These are phyloP conservation scores for Chlorella sp. DNA, from an alignment of 139 green algal genomes.

Conservation along the genomic window DNA sequence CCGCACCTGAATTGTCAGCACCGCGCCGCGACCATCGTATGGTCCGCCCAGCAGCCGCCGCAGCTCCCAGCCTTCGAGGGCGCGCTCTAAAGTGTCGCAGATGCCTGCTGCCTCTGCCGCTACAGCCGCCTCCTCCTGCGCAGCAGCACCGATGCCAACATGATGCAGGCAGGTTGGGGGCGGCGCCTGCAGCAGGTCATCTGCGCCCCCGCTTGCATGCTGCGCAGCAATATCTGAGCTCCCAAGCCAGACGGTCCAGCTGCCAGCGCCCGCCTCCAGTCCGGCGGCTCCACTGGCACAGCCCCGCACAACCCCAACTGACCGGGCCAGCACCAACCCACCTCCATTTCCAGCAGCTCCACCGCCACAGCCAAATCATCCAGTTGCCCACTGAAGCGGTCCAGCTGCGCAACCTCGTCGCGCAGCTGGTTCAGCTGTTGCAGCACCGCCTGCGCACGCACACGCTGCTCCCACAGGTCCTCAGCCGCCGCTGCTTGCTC, in stretches of 20 bases:
- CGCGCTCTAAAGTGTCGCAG: constrained; percentile 7
- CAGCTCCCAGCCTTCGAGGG: constrained; percentile 65
- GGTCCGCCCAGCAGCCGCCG: constrained; percentile 73
- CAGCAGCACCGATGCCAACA: neutral
- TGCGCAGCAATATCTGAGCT: no score
- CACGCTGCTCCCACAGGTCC: constrained; percentile 78
- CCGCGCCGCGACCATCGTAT: constrained; percentile 57
- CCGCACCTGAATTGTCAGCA: constrained; percentile 43
- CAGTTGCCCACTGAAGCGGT: constrained; percentile 50
- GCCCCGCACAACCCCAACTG: no score
- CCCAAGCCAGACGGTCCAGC: no score
- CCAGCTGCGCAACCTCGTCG: constrained; percentile 16
- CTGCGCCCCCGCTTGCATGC: no score
- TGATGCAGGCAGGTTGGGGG: neutral
- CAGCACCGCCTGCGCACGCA: constrained; percentile 63
- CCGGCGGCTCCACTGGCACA: neutral
- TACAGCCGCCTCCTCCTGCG: constrained; percentile 24
- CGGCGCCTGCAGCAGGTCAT: no score
- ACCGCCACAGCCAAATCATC: constrained; percentile 56
- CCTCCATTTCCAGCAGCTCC: constrained; percentile 72
- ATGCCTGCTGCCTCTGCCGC: constrained; percentile 42
- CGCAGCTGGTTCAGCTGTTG: constrained; percentile 22
- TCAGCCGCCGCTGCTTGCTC: constrained; percentile 52
- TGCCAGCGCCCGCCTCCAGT: neutral
- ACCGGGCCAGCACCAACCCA: no score